phyloP scores from a whole-genome alignment of 164 flowering plant species.

The Magnolia changhungtana region DNA sequence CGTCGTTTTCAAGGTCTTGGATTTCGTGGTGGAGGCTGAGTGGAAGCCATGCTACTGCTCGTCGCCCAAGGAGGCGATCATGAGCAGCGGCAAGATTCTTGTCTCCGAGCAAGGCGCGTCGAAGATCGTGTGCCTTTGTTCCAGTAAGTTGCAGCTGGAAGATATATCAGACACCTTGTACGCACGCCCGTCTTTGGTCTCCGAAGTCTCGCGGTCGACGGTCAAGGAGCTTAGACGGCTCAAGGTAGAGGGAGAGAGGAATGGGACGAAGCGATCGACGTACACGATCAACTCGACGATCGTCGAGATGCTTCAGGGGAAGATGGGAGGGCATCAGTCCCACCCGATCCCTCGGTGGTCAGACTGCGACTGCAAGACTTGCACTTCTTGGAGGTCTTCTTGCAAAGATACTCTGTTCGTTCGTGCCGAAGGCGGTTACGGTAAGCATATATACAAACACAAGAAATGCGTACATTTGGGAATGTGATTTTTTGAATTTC shows the following conservation, averaged over 20 bases:
- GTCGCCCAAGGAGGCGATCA: conserved; percentile 59
- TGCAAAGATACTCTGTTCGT: conserved; percentile 62
- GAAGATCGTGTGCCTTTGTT: conserved; percentile 55
- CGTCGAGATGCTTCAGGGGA: conserved; percentile 79
- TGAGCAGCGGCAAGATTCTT: conserved; percentile 61
- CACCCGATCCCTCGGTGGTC: conserved; percentile 80
- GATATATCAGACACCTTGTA: conserved; percentile 92
- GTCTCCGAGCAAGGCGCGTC: conserved; percentile 77
- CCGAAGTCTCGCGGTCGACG: conserved; percentile 53
- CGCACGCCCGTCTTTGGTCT: conserved; percentile 60
- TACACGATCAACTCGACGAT: conserved; percentile 67
- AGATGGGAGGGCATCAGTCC: conserved; percentile 42
- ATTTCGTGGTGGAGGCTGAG: conserved; percentile 72
- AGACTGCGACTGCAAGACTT: conserved; percentile 73
- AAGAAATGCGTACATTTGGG: neutral
- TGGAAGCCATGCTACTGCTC: conserved; percentile 91
- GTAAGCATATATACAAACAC: conserved; percentile 14
- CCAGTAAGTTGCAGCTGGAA: conserved; percentile 62
- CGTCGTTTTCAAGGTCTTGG: conserved; percentile 49
- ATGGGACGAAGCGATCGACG: conserved; percentile 32
- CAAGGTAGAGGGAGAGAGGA: conserved; percentile 21
- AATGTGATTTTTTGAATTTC: neutral
- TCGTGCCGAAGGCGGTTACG: conserved; percentile 49
- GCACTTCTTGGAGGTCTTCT: conserved; percentile 59
- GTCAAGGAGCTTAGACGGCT: conserved; percentile 40